These are phyloP conservation scores for Trichoderma endophyticum DNA, from an alignment of 2,329 filamentous ascomycete genomes.

Conservation along the genomic window DNA sequence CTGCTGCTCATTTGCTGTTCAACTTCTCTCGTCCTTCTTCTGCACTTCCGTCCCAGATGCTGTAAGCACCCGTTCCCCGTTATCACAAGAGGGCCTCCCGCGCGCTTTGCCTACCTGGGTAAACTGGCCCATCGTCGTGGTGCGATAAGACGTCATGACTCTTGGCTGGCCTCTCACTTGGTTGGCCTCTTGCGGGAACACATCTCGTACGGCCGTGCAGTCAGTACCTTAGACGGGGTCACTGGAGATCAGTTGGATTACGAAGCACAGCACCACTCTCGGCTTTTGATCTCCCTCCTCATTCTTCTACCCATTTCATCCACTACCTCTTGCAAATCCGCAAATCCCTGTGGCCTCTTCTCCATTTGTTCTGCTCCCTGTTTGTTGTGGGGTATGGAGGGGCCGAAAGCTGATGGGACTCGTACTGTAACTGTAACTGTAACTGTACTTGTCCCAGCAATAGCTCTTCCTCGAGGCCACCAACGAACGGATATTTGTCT, in stretches of 20 bases:
- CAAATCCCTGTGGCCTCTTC: not conserved
- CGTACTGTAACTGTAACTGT: not conserved
- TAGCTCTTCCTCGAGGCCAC: not conserved
- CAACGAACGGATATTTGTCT: conserved; percentile 1
- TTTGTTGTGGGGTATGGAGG: not conserved
- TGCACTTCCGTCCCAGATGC: not conserved
- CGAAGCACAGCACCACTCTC: too few relatives aligned
- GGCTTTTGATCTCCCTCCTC: too few relatives aligned
- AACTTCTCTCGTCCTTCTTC: not conserved
- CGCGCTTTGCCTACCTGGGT: not conserved
- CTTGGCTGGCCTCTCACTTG: not conserved
- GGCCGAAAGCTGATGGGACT: not conserved
- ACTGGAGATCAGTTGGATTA: too few relatives aligned
- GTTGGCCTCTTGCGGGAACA: not conserved
- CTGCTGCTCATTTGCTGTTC: not conserved
- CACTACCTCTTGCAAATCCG: not conserved
- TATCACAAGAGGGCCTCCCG: not conserved
- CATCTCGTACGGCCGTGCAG: not conserved
- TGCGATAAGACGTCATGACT: conserved; percentile 15
- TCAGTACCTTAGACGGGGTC: too few relatives aligned
- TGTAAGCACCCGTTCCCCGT: not conserved
- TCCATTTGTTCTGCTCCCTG: not conserved
- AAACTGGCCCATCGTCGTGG: not conserved
- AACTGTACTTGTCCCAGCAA: too few relatives aligned
- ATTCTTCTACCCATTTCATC: not conserved